Conservation (phyloP, 2,329 filamentous ascomycete genomes). For the Septoria petroselini region DNA sequence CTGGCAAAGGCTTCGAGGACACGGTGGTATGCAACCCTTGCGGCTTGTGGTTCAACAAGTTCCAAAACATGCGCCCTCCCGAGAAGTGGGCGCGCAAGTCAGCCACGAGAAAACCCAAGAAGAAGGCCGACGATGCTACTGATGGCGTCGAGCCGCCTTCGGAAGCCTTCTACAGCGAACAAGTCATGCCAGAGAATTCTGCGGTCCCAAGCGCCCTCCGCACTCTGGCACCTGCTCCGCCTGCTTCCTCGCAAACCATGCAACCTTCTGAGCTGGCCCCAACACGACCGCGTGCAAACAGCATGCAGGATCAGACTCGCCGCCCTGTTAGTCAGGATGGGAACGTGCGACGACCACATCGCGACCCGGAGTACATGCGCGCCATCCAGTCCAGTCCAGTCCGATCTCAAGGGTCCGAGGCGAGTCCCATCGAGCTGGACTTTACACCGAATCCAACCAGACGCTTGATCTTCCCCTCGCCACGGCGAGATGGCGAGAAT, state of each 20-base stretch:
- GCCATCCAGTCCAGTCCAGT: conserved; percentile 62
- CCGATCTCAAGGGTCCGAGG: conserved; percentile 47
- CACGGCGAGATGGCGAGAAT: conserved; percentile 61
- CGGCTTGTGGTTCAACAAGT: conserved; percentile 91
- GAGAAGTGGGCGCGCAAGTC: conserved; percentile 67
- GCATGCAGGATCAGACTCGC: conserved; percentile 43
- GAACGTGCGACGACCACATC: conserved; percentile 28
- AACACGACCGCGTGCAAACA: conserved; percentile 44
- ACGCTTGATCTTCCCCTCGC: conserved; percentile 73
- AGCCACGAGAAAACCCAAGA: conserved; percentile 30
- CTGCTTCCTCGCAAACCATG: neutral
- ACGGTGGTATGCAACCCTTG: conserved; percentile 90
- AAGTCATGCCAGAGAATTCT: conserved; percentile 29
- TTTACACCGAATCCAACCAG: conserved; percentile 62
- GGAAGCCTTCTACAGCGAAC: conserved; percentile 36
- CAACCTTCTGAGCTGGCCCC: neutral
- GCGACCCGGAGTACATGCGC: conserved; percentile 45
- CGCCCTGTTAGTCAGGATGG: conserved; percentile 31
- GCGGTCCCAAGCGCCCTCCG: conserved; percentile 1
- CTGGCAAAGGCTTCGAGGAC: conserved; percentile 57
- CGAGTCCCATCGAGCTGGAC: conserved; percentile 50
- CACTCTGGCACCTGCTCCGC: conserved; percentile 4
- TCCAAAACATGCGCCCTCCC: conserved; percentile 75
- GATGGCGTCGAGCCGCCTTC: conserved; percentile 35
- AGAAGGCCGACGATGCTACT: conserved; percentile 29